These are phyloP conservation scores for Artemisia tridentata DNA, from an alignment of 129 eudicot species.

Conservation along the genomic window DNA sequence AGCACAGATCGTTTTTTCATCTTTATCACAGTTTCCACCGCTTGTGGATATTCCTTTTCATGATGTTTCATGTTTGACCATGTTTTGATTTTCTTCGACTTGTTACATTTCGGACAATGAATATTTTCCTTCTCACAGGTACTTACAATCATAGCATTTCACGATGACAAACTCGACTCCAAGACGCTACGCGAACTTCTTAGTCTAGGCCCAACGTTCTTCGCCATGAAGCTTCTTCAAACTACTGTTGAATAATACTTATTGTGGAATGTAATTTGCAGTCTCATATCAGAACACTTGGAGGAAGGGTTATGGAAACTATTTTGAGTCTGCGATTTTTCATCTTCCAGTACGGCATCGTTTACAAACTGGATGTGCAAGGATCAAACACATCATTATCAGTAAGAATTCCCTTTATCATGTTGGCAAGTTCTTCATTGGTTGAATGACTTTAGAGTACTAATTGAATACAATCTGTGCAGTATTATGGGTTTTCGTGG, in stretches of 20 bases:
- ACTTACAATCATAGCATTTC: constrained; percentile 75
- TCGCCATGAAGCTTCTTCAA: constrained; percentile 83
- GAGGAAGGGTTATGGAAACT: constrained; percentile 86
- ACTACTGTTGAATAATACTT: background rate
- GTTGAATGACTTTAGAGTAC: background rate
- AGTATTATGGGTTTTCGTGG: constrained; percentile 93
- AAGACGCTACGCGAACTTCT: constrained; percentile 67
- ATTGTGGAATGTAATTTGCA: constrained; percentile 33
- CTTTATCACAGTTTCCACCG: constrained; percentile 98
- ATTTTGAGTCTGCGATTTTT: constrained; percentile 93
- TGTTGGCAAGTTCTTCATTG: background rate
- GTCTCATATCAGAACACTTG: constrained; percentile 77
- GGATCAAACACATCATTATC: constrained; percentile 70
- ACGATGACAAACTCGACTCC: constrained; percentile 42
- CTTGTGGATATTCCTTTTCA: constrained; percentile 87
- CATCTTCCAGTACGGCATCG: constrained; percentile 86
- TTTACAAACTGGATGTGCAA: constrained; percentile 77
- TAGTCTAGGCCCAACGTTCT: constrained; percentile 94
- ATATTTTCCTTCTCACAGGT: constrained; percentile 38
- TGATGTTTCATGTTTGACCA: constrained; percentile 81
- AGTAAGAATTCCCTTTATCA: constrained; percentile 26
- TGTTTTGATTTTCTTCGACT: background rate
- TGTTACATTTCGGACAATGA: constrained; percentile 3
- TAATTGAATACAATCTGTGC: constrained; percentile 15
- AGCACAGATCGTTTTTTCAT: constrained; percentile 87